Base-by-base conservation (phyloP, 805 yeast genomes). In the Martiniozyma abietophila region DNA sequence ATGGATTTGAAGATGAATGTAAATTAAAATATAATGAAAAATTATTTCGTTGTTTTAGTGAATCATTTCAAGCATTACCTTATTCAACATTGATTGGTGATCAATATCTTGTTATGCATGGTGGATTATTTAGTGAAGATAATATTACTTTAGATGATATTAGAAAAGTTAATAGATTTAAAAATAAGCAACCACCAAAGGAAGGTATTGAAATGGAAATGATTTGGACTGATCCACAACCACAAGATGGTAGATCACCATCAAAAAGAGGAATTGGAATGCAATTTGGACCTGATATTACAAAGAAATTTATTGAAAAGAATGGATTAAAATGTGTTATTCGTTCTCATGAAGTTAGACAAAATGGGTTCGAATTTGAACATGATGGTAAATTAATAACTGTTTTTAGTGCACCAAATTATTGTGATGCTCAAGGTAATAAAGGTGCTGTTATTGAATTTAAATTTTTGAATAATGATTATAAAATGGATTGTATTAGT, bases 331-430 rank as follows among this genome's bases (percentile, higher is more conserved):
- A 78, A 48, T 88, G 83, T 37, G 72, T 92, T 26, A 80, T 92
- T 48, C 70, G 99, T 49, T 85, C 96, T 3, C 99, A 92, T 53
- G 98, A 92, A 59, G 95, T 89, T 6, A 70, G 97, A 53, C 80
- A 81, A 81, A 79, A 70, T 5, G 99, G 99, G 31, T 85, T 80
- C 39, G 85, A 84, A 44, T 67, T 67, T 29, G 96, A 89, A 53
- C 99, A 92, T 51, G 69, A 80, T 39, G 94, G 94, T 9, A 69
- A 76, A 44, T 70, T 92, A 33, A 74, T 86, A 34, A 92, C 99
- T 1, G 95, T 92, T n/a, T 92, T 92, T 58, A 79, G 94, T 57
- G 99, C 99, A 1, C 99, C 99, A 23, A 89, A 92, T 56, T 89
- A 89, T 58, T 89, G 97, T 62, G 99, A 92, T 54, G 64, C 79